Evolutionary conservation across 345 rosid genomes (phyloP).

Genomic region (Cardiospermum halicacabum): DNA sequence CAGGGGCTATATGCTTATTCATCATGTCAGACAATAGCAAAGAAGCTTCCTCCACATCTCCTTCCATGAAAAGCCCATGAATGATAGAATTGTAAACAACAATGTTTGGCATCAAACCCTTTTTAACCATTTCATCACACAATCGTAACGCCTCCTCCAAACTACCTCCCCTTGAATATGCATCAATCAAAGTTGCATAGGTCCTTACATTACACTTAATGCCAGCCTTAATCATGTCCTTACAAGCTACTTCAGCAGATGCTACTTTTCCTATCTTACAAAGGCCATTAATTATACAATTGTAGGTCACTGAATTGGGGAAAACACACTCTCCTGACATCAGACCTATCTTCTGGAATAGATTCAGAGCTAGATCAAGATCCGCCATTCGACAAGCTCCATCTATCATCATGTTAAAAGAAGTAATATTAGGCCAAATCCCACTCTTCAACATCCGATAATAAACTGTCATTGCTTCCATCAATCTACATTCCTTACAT

Average conservation of each 20-base stretch:
- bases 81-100: conserved; percentile 55
- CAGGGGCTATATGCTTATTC: conserved; percentile 30
- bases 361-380: conserved; percentile 36
- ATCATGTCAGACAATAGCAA: conserved; percentile 45
- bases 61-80: conserved; percentile 52
- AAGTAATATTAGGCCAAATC: conserved; percentile 61
- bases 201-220: conserved; percentile 49
- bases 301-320: conserved; percentile 54
- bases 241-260: conserved; percentile 34
- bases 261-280: conserved; percentile 54
- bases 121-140: conserved; percentile 55
- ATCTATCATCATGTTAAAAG: conserved; percentile 65
- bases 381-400: conserved; percentile 46
- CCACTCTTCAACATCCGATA: conserved; percentile 60
- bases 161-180: conserved; percentile 49
- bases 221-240: conserved; percentile 49
- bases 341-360: conserved; percentile 40
- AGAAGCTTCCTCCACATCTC: conserved; percentile 45
- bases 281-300: conserved; percentile 51
- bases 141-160: conserved; percentile 47
- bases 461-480: conserved; percentile 46
- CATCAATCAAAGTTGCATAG: conserved; percentile 62
- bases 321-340: conserved; percentile 37
- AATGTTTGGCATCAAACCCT: conserved; percentile 50
- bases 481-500: conserved; percentile 41